phyloP scores from a whole-genome alignment of 2,329 filamentous ascomycete species.

The Diplodia scrobiculata region DNA sequence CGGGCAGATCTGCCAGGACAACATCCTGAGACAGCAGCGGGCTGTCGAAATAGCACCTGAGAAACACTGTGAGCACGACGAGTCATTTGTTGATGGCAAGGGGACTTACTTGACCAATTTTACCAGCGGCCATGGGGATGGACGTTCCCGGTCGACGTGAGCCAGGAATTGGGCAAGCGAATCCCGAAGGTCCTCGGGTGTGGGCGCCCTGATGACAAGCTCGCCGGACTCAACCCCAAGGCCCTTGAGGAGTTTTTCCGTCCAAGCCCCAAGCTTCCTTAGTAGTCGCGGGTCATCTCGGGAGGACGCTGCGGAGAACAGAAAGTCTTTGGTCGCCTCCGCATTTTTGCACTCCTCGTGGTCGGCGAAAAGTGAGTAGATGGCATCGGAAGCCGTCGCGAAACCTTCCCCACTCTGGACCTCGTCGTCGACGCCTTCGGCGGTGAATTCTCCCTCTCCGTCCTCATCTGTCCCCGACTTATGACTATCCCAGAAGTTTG shows the following conservation, averaged over 20 bases:
- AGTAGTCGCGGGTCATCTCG: neutral
- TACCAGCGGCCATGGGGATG: conserved; percentile 36
- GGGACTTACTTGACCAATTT: conserved; percentile 30
- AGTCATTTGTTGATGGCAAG: neutral
- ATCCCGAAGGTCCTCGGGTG: neutral
- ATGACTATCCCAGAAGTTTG: neutral
- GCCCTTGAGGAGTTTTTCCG: neutral
- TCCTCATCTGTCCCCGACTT: neutral
- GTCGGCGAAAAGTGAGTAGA: neutral
- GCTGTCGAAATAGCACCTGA: conserved; percentile 28
- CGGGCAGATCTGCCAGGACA: conserved; percentile 34
- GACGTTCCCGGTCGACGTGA: neutral
- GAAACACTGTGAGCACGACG: neutral
- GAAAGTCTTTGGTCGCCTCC: neutral
- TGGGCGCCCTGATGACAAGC: neutral
- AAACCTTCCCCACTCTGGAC: neutral
- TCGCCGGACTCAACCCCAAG: neutral
- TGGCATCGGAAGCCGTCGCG: neutral
- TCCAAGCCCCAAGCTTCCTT: neutral
- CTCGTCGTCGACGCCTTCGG: neutral
- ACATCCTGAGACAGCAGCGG: conserved; percentile 30
- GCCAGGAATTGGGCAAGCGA: neutral
- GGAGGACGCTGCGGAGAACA: neutral
- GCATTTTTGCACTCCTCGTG: neutral
- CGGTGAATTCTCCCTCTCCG: neutral